phyloP scores from a whole-genome alignment of 75 land plant genomes.

The Pinus taeda region DNA sequence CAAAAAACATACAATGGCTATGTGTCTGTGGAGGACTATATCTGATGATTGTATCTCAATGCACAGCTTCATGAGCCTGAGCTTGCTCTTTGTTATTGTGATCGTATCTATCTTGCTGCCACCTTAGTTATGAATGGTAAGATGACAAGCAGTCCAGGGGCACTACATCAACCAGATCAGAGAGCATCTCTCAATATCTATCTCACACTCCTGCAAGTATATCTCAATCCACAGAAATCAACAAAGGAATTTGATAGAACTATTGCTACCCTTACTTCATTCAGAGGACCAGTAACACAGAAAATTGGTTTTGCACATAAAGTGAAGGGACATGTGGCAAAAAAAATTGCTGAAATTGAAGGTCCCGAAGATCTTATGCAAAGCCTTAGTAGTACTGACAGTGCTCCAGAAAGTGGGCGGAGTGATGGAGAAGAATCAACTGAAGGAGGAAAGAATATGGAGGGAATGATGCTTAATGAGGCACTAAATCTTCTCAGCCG shows the following conservation, averaged over 20 bases:
- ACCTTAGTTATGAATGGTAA: constrained; percentile 6
- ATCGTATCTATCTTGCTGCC: constrained; percentile 60
- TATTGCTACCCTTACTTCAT: constrained; percentile 31
- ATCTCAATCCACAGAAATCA: constrained; percentile 71
- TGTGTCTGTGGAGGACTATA: neutral
- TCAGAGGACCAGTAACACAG: constrained; percentile 23
- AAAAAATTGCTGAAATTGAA: constrained; percentile 84
- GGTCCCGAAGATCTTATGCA: constrained; percentile 55
- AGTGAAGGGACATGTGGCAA: constrained; percentile 40
- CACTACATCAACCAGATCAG: constrained; percentile 21
- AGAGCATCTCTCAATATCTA: constrained; percentile 67
- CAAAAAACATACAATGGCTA: neutral
- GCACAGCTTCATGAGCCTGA: constrained; percentile 85
- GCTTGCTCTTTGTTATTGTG: constrained; percentile 88
- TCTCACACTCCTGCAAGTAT: constrained; percentile 88
- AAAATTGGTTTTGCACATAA: constrained; percentile 32
- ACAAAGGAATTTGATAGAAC: constrained; percentile 66
- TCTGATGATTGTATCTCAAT: constrained; percentile 1
- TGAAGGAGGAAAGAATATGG: constrained; percentile 19
- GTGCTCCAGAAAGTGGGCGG: constrained; percentile 59
- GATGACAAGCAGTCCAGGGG: constrained; percentile 1
- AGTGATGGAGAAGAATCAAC: constrained; percentile 71
- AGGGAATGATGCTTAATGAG: constrained; percentile 59
- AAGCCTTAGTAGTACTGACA: constrained; percentile 62
- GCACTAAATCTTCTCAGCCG: constrained; percentile 63